Evolutionary conservation across 345 rosid genomes (phyloP), one percentile per base, ranked within the genome.

Genomic region (Bruguiera sexangula): DNA sequence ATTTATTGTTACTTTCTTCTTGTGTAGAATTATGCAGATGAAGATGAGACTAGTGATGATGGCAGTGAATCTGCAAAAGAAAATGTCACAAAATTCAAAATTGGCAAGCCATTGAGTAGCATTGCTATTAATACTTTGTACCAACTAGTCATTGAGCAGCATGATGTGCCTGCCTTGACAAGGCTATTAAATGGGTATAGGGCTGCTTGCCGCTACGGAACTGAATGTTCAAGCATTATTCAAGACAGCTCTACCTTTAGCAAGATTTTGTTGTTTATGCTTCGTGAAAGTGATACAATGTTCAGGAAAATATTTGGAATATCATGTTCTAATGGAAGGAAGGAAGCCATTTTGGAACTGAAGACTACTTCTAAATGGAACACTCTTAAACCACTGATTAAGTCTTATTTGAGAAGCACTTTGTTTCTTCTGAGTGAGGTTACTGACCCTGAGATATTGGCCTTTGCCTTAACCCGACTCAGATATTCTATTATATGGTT

Each of bases 331-430:
- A 82, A 66, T 75, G 69, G 72, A 77, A 85, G 73, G 70, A 89
- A 82, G 78, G 93, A 82, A 75, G 71, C 78, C 82, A 71, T 90
- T 73, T 70, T 83, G 83, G 87, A 85, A 74, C 67, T 90, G 77
- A 90, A 82, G 81, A 88, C 82, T 78, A 81, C 77, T 66, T 62
- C 87, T 61, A 87, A 87, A 70, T 86, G 96, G 96, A 83, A 88
- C 83, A 78, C 71, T 69, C 34, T 80, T 65, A 87, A 84, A 77
- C 97, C 97, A 10, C 76, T 86, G 72, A 62, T 92, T 66, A 92
- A 86, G 75, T 92, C 92, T 63, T 95, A 82, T 73, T 65, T 92
- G 63, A 82, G 88, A 71, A 95, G 90, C 74, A 95, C 96, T 61
- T 43, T 90, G 74, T 81, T 80, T 81, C 85, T 90, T 69, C 80